Evolutionary conservation across 306 rosid genomes (phyloP).

Genomic region (Sindora glabra): DNA sequence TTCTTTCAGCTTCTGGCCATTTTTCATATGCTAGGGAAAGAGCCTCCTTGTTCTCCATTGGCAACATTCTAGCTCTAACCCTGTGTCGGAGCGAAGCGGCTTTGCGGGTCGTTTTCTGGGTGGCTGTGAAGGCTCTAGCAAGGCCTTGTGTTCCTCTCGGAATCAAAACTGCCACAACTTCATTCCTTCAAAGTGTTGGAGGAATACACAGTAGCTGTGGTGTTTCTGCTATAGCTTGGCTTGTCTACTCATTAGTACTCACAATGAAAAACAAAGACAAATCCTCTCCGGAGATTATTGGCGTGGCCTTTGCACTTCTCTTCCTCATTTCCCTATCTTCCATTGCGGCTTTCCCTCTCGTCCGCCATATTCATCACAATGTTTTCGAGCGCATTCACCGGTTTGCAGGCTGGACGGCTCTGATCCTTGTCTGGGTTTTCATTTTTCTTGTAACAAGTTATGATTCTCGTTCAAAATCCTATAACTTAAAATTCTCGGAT

Average conservation of each 20-base stretch:
- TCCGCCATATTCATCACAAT: constrained; percentile 70
- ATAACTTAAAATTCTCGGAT: constrained; percentile 4
- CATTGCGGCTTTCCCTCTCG: constrained; percentile 56
- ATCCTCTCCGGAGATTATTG: constrained; percentile 37
- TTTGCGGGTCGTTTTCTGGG: constrained; percentile 39
- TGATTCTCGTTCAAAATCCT: constrained; percentile 28
- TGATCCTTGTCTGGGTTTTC: constrained; percentile 43
- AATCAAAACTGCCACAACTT: constrained; percentile 44
- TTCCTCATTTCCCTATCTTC: constrained; percentile 50
- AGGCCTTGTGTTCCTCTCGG: constrained; percentile 37
- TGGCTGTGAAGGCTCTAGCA: constrained; percentile 40
- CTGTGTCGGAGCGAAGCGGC: constrained; percentile 53
- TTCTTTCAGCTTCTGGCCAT: constrained; percentile 36
- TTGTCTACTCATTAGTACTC: constrained; percentile 37
- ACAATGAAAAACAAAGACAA: constrained; percentile 25
- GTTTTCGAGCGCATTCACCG: constrained; percentile 57
- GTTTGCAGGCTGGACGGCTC: constrained; percentile 60
- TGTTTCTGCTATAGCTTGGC: constrained; percentile 67
- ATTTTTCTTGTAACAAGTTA: constrained; percentile 30
- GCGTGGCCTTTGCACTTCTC: constrained; percentile 38
- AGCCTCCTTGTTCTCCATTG: constrained; percentile 53
- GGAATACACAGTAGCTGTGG: constrained; percentile 79
- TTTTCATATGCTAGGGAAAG: constrained; percentile 37
- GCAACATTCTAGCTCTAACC: constrained; percentile 47
- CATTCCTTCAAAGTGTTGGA: constrained; percentile 67